These are phyloP conservation scores for Raffaelea deltoideospora DNA, from an alignment of 2,329 filamentous ascomycete species.

Conservation along the genomic window DNA sequence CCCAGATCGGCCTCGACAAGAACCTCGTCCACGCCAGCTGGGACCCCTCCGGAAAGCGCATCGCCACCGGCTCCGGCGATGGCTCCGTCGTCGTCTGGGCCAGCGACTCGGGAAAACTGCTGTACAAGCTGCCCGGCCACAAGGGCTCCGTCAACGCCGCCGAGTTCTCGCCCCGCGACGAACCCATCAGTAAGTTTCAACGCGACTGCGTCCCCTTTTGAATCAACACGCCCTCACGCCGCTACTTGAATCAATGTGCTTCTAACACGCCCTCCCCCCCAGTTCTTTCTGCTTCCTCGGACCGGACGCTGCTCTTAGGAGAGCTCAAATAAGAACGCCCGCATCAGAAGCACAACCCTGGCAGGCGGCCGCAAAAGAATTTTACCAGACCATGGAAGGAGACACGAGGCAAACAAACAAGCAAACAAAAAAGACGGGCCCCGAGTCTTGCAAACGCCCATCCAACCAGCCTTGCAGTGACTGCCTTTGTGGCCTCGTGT, in stretches of 20 bases:
- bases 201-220: too few species aligned
- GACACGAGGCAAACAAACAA: too few species aligned
- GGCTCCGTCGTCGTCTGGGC: conserved; percentile 89
- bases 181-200: conserved; percentile 68
- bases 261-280: conserved; percentile 7
- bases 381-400: too few species aligned
- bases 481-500: too few species aligned
- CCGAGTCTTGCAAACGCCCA: too few species aligned
- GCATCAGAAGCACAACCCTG: too few species aligned
- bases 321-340: conserved; percentile 48
- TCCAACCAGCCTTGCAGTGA: too few species aligned
- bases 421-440: too few species aligned
- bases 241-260: too few species aligned
- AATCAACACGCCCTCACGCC: too few species aligned
- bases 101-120: conserved; percentile 67
- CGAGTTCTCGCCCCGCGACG: conserved; percentile 70
- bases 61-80: conserved; percentile 81
- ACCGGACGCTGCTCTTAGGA: conserved; percentile 69
- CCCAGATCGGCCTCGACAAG: conserved; percentile 73
- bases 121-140: conserved; percentile 92
- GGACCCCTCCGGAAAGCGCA: conserved; percentile 72
- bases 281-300: conserved; percentile 87
- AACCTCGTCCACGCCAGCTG: conserved; percentile 84
- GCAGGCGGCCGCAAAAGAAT: too few species aligned
- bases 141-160: conserved; percentile 92